Base-by-base conservation (phyloP, 306 rosid species). In the Vigna radiata region DNA sequence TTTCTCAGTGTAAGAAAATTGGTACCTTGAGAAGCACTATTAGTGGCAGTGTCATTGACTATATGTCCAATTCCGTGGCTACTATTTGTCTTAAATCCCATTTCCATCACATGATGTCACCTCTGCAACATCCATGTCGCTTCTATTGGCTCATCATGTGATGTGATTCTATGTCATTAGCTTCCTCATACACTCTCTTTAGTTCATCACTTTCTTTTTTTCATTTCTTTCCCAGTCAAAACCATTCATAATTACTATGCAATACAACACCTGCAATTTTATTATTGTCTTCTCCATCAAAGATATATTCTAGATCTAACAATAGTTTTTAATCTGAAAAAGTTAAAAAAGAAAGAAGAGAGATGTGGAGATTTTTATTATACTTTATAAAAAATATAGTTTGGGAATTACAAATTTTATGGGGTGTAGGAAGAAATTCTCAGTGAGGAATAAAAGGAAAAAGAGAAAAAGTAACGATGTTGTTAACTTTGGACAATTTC, bases 81-180 rank as follows among this genome's bases (percentile, higher is more conserved):
- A 63, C 48, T 63, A 37, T 37, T 64, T 37, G 29, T 8, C 49
- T 64, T 64, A 9, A 37, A 17, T 12, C 70, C 49, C 49, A 64
- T 37, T 27, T 64, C 49, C 49, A 64, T 64, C 31, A 64, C 50
- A 10, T 63, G 23, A 61, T 61, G 44, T 31, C 68, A 61, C 68
- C 17, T 64, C 31, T 39, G 70, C 70, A 65, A 12, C 33, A 41
- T 41, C 33, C 50, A 65, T 52, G 5, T 41, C 5, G 52, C 33
- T n/a, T 18, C 70, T 18, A 11, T 31, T 14, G 48, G 15, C 4
- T 23, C 8, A 33, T 18, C 13, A 7, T 7, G 29, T 19, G 60
- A 54, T 19, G 29, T 54, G 60, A 54, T 54, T 54, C 15, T 54
- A 54, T 8, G 27, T 56, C 54, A 70, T 49, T 14, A 37, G 5